Evolutionary conservation across 73 alveolate species (phyloP).

Genomic region (Urostyla sp.): DNA sequence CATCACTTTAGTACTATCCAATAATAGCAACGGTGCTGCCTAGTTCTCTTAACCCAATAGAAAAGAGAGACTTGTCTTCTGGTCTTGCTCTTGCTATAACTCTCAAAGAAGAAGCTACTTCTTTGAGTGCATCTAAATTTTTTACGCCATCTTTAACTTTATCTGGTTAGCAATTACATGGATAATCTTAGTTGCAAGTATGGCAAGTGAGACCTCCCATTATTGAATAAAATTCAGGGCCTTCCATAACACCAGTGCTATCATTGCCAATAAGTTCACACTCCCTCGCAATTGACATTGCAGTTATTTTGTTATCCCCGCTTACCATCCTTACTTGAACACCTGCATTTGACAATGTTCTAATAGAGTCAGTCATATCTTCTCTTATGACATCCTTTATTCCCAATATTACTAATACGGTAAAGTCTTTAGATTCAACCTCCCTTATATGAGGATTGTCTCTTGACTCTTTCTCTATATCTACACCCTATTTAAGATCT

Average conservation of each 20-base stretch:
- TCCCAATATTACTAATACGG: slow-evolving; percentile 86
- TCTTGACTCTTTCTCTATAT: not conserved
- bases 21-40: slow-evolving; percentile 98
- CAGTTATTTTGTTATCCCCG: slow-evolving; percentile 94
- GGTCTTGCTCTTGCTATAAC: slow-evolving; percentile 98
- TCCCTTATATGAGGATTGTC: slow-evolving; percentile 31
- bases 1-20: slow-evolving; percentile 94
- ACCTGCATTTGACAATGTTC: slow-evolving; percentile 80
- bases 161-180: slow-evolving; percentile 62
- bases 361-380: slow-evolving; percentile 80
- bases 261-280: slow-evolving; percentile 80
- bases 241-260: slow-evolving; percentile 67
- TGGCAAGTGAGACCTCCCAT: slow-evolving; percentile 82
- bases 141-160: slow-evolving; percentile 80
- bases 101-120: slow-evolving; percentile 62
- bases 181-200: slow-evolving; percentile 51
- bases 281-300: slow-evolving; percentile 91
- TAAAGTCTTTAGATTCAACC: slow-evolving; percentile 71
- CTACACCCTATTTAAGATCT: slow-evolving; percentile 41
- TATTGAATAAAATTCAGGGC: slow-evolving; percentile 80
- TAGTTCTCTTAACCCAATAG: slow-evolving; percentile 89
- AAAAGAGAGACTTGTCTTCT: slow-evolving; percentile 95
- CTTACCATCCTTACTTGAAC: slow-evolving; percentile 95
- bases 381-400: slow-evolving; percentile 89
- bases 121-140: slow-evolving; percentile 70